These are phyloP conservation scores for Trametes pubescens DNA, from an alignment of 1,284 basidiomycete species.

Conservation along the genomic window DNA sequence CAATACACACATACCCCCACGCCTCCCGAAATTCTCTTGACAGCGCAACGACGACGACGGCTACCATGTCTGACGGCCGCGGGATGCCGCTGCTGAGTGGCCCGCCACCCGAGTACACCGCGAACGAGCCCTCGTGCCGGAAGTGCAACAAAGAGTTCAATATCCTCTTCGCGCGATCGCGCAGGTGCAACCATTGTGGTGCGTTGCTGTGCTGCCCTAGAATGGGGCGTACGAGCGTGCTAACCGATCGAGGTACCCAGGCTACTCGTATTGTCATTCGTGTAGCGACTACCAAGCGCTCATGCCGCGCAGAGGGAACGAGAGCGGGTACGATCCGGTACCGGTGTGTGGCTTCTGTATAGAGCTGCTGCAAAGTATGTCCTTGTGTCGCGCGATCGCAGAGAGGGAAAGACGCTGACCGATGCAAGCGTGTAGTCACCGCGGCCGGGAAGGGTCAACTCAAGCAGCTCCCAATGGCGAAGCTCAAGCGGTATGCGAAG, in stretches of 20 bases:
- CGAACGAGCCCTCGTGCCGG: constrained; percentile 60
- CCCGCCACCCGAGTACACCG: constrained; percentile 44
- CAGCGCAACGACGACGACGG: not conserved
- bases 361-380: constrained; percentile 71
- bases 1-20: not conserved
- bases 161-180: constrained; percentile 66
- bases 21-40: not conserved
- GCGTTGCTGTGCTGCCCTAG: constrained; percentile 36
- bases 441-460: constrained; percentile 65
- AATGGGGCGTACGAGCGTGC: not conserved
- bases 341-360: constrained; percentile 78
- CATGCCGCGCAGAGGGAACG: constrained; percentile 63
- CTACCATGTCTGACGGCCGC: constrained; percentile 34
- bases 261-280: constrained; percentile 73
- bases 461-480: constrained; percentile 60
- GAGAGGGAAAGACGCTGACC: constrained; percentile 7
- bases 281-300: constrained; percentile 80
- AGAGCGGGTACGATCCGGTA: constrained; percentile 66
- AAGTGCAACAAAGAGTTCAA: constrained; percentile 82
- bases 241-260: constrained; percentile 46
- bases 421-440: constrained; percentile 58
- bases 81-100: constrained; percentile 80
- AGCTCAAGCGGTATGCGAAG: constrained; percentile 70
- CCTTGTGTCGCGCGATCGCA: not conserved
- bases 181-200: constrained; percentile 82